Evolutionary conservation across 1,139 yeast genomes (phyloP).

Genomic region (Protomyces arabidopsidicola): DNA sequence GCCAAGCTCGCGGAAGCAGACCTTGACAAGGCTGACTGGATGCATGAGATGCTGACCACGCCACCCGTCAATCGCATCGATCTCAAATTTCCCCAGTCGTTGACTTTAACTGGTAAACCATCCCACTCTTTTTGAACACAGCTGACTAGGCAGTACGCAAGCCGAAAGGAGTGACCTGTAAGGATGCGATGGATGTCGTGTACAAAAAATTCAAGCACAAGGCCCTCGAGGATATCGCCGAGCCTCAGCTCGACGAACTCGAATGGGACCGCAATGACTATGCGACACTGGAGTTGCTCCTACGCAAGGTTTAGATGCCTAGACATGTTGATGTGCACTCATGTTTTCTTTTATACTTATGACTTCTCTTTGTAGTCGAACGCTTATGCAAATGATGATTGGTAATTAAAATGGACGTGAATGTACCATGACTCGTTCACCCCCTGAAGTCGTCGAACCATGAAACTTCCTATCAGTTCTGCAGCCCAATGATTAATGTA

Average conservation of each 20-base stretch:
- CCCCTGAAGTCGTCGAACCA: too few species aligned
- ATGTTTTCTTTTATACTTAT: too few species aligned
- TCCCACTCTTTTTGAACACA: not conserved
- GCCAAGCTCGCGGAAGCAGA: conserved; percentile 17
- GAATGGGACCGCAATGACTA: conserved; percentile 26
- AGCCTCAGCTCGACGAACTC: conserved; percentile 17
- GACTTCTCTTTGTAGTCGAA: too few species aligned
- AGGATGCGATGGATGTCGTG: conserved; percentile 26
- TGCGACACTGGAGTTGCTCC: conserved; percentile 13
- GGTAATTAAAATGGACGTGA: too few species aligned
- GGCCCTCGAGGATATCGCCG: conserved; percentile 25
- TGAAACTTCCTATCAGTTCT: too few species aligned
- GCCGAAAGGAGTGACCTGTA: conserved; percentile 25
- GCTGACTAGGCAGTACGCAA: conserved; percentile 3
- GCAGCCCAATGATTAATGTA: too few species aligned
- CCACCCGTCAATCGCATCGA: conserved; percentile 22
- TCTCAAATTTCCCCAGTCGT: conserved; percentile 23
- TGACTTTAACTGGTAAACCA: conserved; percentile 12
- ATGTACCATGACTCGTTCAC: too few species aligned
- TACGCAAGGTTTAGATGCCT: conserved; percentile 1
- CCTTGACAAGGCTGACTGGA: not conserved
- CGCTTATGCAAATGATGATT: too few species aligned
- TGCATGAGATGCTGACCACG: conserved; percentile 2
- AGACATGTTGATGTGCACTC: too few species aligned
- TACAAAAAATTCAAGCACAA: conserved; percentile 28